Conservation (phyloP, 1,139 yeast species). For the Debaryomyces coudertii region DNA sequence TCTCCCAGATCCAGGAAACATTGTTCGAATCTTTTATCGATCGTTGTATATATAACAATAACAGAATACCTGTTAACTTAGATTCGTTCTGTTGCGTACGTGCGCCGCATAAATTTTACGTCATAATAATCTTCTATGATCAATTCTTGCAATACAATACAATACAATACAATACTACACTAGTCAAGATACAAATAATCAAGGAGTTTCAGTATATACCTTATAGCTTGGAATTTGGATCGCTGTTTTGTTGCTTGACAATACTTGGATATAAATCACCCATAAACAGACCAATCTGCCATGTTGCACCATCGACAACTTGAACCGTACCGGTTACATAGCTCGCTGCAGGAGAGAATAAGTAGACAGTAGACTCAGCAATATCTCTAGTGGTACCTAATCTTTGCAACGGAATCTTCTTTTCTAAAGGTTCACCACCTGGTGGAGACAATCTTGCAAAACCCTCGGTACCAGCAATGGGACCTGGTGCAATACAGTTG, state of each 20-base stretch:
- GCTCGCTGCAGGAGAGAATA: constrained; percentile 80
- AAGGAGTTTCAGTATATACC: background rate
- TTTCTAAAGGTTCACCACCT: constrained; percentile 36
- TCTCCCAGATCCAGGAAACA: constrained; percentile 44
- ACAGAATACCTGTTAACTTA: background rate
- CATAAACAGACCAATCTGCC: constrained; percentile 68
- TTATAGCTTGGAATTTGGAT: constrained; percentile 23
- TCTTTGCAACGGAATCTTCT: constrained; percentile 73
- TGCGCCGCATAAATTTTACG: background rate
- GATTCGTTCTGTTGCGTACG: constrained; percentile 1
- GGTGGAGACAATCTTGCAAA: constrained; percentile 58
- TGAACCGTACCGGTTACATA: constrained; percentile 78
- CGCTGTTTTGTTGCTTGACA: constrained; percentile 29
- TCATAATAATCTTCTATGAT: background rate
- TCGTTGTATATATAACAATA: background rate
- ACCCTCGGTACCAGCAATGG: constrained; percentile 85
- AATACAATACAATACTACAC: background rate
- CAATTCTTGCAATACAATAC: background rate
- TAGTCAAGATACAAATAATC: background rate
- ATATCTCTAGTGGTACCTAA: constrained; percentile 77
- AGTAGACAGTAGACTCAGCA: constrained; percentile 84
- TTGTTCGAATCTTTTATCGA: constrained; percentile 12
- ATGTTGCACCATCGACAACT: constrained; percentile 88
- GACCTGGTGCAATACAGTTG: constrained; percentile 90
- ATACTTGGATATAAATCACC: constrained; percentile 41